Evolutionary conservation across 2,329 filamentous ascomycete genomes (phyloP).

Genomic region (Mycosphaerella sp.): DNA sequence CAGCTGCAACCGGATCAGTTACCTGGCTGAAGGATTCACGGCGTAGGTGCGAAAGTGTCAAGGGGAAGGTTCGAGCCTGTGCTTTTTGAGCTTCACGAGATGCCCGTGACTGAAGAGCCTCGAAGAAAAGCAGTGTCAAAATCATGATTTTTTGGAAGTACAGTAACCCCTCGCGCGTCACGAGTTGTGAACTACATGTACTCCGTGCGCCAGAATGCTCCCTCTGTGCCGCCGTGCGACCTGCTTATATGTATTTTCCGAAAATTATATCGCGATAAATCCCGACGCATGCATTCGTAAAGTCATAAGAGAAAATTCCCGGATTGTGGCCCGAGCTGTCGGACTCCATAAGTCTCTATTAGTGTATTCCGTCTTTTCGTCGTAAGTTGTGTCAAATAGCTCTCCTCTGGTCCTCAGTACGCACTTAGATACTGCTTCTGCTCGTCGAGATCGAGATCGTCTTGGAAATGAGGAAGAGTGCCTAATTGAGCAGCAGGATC

Average conservation of each 20-base stretch:
- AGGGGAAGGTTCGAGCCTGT: neutral
- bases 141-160: too few relatives aligned
- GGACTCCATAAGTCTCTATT: neutral
- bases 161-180: too few relatives aligned
- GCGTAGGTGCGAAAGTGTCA: neutral
- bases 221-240: neutral
- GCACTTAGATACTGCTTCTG: neutral
- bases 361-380: neutral
- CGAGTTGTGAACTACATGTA: too few relatives aligned
- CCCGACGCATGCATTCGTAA: neutral
- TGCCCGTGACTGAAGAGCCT: too few relatives aligned
- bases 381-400: neutral
- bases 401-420: neutral
- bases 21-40: neutral
- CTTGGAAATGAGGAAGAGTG: neutral
- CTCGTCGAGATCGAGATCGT: slow-evolving; percentile 7
- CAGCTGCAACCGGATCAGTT: neutral
- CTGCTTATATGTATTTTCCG: neutral
- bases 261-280: neutral
- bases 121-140: neutral
- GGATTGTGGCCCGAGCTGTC: neutral
- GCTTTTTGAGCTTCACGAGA: neutral
- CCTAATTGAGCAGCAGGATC: slow-evolving; percentile 3
- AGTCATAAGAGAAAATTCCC: neutral
- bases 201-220: neutral